A percentile compares a stretch with the other conserved stretches of the same genome.
These are phyloP conservation scores for Dryas octopetala DNA, from an alignment of 306 rosid species.

Conservation along the genomic window DNA sequence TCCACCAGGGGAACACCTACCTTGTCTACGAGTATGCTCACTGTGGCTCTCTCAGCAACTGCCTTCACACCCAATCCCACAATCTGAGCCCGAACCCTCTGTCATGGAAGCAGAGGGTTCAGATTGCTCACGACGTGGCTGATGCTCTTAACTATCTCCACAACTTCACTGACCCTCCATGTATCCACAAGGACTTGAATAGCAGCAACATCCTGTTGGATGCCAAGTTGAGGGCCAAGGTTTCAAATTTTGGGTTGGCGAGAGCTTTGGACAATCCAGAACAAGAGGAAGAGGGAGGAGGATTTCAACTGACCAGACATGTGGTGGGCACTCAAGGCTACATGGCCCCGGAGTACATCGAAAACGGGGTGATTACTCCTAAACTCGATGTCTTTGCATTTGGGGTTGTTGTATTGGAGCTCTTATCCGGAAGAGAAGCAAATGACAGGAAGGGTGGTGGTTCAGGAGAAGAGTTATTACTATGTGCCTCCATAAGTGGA, in stretches of 20 bases:
- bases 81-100: neutral
- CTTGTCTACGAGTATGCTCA: constrained; percentile 74
- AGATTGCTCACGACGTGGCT: constrained; percentile 64
- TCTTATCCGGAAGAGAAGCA: constrained; percentile 64
- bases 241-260: constrained; percentile 66
- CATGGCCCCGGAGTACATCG: constrained; percentile 73
- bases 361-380: constrained; percentile 63
- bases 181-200: constrained; percentile 63
- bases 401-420: constrained; percentile 70
- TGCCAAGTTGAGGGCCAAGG: constrained; percentile 51
- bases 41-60: constrained; percentile 48
- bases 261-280: constrained; percentile 38
- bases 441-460: constrained; percentile 16
- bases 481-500: constrained; percentile 25
- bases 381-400: constrained; percentile 71
- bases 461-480: constrained; percentile 9
- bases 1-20: constrained; percentile 57
- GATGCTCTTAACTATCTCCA: constrained; percentile 75
- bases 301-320: constrained; percentile 63
- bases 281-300: constrained; percentile 26
- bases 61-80: constrained; percentile 34
- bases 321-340: constrained; percentile 81
- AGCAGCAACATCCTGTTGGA: constrained; percentile 64
- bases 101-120: constrained; percentile 71
- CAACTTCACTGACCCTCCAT: constrained; percentile 55